Evolutionary conservation across 2,329 filamentous ascomycete species (phyloP).

Genomic region (Aulographum hederae): DNA sequence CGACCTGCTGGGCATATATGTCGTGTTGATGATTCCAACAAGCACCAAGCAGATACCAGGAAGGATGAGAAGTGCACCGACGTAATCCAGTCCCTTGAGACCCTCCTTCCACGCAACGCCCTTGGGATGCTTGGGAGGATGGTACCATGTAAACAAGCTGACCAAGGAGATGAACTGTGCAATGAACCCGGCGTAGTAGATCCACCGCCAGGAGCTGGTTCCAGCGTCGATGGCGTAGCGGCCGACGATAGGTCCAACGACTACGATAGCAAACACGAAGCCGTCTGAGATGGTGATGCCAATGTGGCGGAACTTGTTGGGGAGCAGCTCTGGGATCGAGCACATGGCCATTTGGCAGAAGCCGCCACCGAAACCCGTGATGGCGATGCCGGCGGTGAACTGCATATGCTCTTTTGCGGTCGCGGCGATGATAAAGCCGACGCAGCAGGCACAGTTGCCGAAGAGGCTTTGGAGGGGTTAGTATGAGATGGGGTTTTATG

Average conservation of each 20-base stretch:
- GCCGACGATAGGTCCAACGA: conserved; percentile 5
- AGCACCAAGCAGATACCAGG: neutral
- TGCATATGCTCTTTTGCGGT: conserved; percentile 20
- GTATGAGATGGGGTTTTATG: too few relatives aligned
- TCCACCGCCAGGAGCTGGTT: conserved; percentile 2
- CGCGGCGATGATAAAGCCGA: conserved; percentile 15
- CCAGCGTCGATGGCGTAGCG: conserved; percentile 5
- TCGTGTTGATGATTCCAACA: conserved; percentile 1
- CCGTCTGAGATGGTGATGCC: conserved; percentile 4
- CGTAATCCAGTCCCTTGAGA: conserved; percentile 7
- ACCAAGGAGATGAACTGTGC: conserved; percentile 10
- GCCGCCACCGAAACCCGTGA: conserved; percentile 26
- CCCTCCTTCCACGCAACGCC: conserved; percentile 22
- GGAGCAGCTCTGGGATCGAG: conserved; percentile 22
- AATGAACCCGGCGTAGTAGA: conserved; percentile 9
- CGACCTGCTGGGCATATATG: neutral
- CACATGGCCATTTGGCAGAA: conserved; percentile 15
- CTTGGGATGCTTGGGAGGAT: conserved; percentile 12
- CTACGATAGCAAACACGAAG: conserved; percentile 3
- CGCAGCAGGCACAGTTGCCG: conserved; percentile 5
- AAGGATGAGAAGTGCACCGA: neutral
- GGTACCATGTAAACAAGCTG: conserved; percentile 9
- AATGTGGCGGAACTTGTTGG: neutral
- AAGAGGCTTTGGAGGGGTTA: too few relatives aligned
- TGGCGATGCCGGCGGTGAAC: conserved; percentile 21